Evolutionary conservation across 805 yeast genomes (phyloP), one percentile per base, ranked within the genome.

Genomic region (Novakomyces olei): DNA sequence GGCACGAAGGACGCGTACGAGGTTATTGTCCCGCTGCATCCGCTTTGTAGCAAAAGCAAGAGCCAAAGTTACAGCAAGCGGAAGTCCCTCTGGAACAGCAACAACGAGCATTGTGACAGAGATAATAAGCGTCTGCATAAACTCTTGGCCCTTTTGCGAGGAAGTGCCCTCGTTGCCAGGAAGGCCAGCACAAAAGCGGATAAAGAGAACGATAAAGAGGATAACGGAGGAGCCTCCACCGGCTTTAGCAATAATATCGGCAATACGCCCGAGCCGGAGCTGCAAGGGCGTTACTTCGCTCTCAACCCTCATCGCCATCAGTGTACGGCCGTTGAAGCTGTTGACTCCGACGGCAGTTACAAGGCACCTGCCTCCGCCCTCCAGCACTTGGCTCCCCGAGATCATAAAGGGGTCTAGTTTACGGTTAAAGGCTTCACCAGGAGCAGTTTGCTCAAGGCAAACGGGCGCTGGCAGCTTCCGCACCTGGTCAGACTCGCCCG

Each of bases 51-150:
- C 98, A 59, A 88, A 88, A 0, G 98, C 98, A 42, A 88, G 60
- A 0, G 98, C 93, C 30, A 88, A 61, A 1, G 99, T 88, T 12
- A 88, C 98, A 2, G 99, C 99, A 36, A 88, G 60, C 1, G 99
- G 99, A 36, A 88, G 64, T 39, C 99, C 99, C 55, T 88, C 99
- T 3, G 99, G 99, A n/a, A 88, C 93, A 0, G 98, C 99, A 32
- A 88, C 98, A 10, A 85, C 98, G 19, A 88, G 71, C 43, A 88
- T 66, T 0, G 98, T 81, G 38, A 88, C 76, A 1, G 96, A 75
- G 16, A 88, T 79, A 46, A 88, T 88, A 38, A 88, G 60, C 36
- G 85, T 77, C 45, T 79, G 73, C 57, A 88, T 59, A 43, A 83
- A 83, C 41, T 65, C 65, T 35, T 78, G 69, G 41, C 93, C 95